phyloP scores from a whole-genome alignment of 176 grass and related monocot species.

The Tillandsia leiboldiana region DNA sequence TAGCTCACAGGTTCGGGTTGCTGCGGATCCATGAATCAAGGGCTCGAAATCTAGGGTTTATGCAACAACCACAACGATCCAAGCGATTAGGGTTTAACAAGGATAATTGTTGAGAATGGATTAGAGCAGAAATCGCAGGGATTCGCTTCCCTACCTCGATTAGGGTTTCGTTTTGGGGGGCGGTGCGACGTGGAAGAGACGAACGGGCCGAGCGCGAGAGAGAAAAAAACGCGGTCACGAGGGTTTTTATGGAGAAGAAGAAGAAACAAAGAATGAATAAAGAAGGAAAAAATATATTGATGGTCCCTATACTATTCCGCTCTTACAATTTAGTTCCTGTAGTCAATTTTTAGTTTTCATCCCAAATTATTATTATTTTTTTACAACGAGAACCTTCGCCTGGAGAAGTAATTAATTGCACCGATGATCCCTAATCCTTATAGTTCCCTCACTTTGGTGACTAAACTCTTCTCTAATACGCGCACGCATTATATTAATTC shows the following conservation, averaged over 20 bases:
- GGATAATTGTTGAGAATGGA: neutral
- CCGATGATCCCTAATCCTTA: no score
- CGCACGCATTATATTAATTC: no score
- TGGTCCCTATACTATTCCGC: no score
- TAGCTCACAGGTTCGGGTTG: slow-evolving; percentile 36
- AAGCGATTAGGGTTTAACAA: neutral
- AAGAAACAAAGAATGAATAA: no score
- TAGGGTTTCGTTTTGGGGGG: neutral
- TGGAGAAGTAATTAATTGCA: no score
- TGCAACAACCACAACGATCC: neutral
- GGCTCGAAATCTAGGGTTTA: neutral
- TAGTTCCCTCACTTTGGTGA: no score
- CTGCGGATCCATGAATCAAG: slow-evolving; percentile 29
- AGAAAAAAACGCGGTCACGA: neutral
- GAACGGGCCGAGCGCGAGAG: neutral
- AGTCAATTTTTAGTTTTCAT: no score
- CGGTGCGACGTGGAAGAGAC: neutral
- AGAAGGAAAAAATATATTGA: no score
- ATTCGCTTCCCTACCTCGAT: neutral
- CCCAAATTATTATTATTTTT: no score
- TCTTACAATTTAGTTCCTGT: no score
- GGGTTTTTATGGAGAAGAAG: neutral
- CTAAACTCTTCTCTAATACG: no score
- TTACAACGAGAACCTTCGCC: no score
- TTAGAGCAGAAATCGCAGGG: neutral